Evolutionary conservation across 2,329 filamentous ascomycete genomes (phyloP), one percentile per base, ranked within the genome.

Genomic region (Alternaria rosae): DNA sequence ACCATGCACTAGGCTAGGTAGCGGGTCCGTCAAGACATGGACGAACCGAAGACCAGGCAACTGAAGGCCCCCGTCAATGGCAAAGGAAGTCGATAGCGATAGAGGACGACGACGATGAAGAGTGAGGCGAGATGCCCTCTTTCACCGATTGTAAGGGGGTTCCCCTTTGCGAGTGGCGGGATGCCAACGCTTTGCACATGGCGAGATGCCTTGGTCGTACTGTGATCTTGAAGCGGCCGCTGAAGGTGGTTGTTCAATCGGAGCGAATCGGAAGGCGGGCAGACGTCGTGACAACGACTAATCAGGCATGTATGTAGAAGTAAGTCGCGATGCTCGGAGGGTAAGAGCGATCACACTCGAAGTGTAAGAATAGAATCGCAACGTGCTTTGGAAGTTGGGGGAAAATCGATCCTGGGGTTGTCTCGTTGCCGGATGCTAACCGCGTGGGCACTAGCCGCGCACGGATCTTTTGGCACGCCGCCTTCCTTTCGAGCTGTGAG

Each of bases 401-500:
- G 51, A 30, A 11, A 52, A 30, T 52, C 12, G 17, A 35, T 35
- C 20, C 41, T 21, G 25, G 51, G 30, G 38, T 43, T 23, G 17
- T 50, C 17, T 50, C 44, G 44, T 54, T 47, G 35, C 44, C 35
- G 44, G 26, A 43, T 53, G n/a, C 47, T 57, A 61, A 50, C 54
- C 54, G 8, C 21, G 25, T 63, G 41, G 47, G 63, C 45, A 38
- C 52, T 65, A 57, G 59, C 25, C 45, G 51, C 52, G 56, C 62
- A 61, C 59, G 57, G 65, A 62, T 55, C 54, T 50, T 42, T 44
- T 54, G 47, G 47, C 10, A 32, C 47, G 45, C 51, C 57, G 58
- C 52, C 44, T 62, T 64, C 57, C 26, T 51, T 43, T 59, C 53
- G 59, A 61, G 57, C 52, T 64, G 54, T 59, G 59, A 60, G 47